Conservation (phyloP, 1,139 yeast species). For the Blastobotrys aristatus region DNA sequence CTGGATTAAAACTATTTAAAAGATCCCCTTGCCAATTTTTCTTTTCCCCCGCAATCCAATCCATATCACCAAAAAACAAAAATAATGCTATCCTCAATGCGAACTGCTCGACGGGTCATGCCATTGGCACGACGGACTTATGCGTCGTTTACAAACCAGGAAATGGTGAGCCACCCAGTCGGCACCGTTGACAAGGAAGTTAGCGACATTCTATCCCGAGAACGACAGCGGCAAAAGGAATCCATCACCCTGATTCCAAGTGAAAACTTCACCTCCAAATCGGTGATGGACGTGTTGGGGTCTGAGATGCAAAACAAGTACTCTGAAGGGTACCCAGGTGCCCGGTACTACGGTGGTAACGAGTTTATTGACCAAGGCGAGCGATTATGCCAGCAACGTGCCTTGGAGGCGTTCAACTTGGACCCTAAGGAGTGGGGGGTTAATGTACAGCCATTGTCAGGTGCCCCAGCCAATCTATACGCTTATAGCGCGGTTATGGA, state of each 20-base stretch:
- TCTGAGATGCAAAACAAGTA: conserved; percentile 97
- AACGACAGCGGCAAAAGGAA: conserved; percentile 89
- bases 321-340: conserved; percentile 98
- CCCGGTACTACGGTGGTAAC: conserved; percentile 95
- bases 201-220: conserved; percentile 68
- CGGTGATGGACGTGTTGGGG: conserved; percentile 95
- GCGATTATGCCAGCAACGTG: conserved; percentile 85
- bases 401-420: conserved; percentile 77
- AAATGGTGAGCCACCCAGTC: conserved; percentile 26
- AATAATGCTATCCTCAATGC: not conserved
- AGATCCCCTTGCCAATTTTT: not conserved
- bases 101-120: conserved; percentile 9
- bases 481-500: conserved; percentile 93
- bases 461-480: conserved; percentile 96
- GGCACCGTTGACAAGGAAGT: conserved; percentile 35
- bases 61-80: not conserved
- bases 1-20: not conserved
- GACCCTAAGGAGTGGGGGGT: conserved; percentile 93
- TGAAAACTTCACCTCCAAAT: conserved; percentile 93
- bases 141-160: conserved; percentile 12
- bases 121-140: conserved; percentile 11
- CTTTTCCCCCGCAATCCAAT: not conserved
- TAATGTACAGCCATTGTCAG: conserved; percentile 91
- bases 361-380: conserved; percentile 94
- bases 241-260: conserved; percentile 93